These are phyloP conservation scores for Penicillium arizonense DNA, from an alignment of 495 filamentous ascomycete genomes.

Conservation along the genomic window DNA sequence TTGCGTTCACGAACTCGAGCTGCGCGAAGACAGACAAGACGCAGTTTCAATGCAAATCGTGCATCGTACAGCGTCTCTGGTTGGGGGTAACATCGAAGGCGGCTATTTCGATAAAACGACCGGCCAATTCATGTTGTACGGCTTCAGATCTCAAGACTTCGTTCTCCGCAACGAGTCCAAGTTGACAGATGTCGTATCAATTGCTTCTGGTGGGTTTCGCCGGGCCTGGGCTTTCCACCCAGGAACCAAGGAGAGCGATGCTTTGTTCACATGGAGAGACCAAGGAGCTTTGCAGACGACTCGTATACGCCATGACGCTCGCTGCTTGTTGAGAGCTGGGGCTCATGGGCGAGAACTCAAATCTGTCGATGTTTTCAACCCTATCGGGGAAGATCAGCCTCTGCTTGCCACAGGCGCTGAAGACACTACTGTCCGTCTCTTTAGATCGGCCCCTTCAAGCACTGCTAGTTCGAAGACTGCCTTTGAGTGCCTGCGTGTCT, in stretches of 20 bases:
- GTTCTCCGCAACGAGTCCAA: conserved; percentile 72
- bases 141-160: conserved; percentile 76
- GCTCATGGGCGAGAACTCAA: conserved; percentile 90
- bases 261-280: conserved; percentile 54
- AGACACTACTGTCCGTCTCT: conserved; percentile 79
- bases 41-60: conserved; percentile 37
- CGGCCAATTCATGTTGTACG: conserved; percentile 65
- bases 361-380: conserved; percentile 55
- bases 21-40: background rate
- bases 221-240: conserved; percentile 63
- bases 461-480: conserved; percentile 22
- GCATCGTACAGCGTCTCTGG: conserved; percentile 56
- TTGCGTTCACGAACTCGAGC: conserved; percentile 48
- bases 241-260: conserved; percentile 16
- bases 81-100: conserved; percentile 67
- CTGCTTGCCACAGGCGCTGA: conserved; percentile 81
- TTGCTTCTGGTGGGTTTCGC: conserved; percentile 83
- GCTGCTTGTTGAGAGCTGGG: conserved; percentile 60
- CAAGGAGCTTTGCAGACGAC: conserved; percentile 39
- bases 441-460: conserved; percentile 14
- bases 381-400: conserved; percentile 10
- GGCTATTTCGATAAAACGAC: conserved; percentile 52
- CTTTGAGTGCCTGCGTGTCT: conserved; percentile 57
- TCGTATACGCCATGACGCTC: conserved; percentile 45
- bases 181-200: conserved; percentile 60